Evolutionary conservation across 371 early-diverging fungal species (phyloP).

Genomic region (Ordospora colligata): DNA sequence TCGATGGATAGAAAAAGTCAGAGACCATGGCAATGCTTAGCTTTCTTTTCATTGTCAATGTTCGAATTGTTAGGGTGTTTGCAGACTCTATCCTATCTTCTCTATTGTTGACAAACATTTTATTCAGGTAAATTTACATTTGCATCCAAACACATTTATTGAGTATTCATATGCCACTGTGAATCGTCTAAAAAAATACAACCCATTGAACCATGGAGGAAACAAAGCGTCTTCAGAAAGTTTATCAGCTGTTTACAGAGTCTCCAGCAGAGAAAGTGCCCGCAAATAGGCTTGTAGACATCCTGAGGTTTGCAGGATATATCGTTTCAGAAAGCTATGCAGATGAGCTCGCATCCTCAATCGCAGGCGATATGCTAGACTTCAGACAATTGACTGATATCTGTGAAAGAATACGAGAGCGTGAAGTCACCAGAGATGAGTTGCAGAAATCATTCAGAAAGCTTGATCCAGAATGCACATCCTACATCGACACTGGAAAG

Average conservation of each 20-base stretch:
- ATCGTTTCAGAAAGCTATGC: conserved; percentile 10
- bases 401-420: conserved; percentile 14
- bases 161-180: no score
- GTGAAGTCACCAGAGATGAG: conserved; percentile 35
- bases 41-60: background rate
- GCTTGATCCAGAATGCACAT: conserved; percentile 41
- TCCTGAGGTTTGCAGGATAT: conserved; percentile 20
- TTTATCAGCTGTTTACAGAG: conserved; percentile 27
- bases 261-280: conserved; percentile 13
- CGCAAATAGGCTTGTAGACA: background rate
- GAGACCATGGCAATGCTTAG: conserved; percentile 60
- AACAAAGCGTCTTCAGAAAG: conserved; percentile 16
- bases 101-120: no score
- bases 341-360: background rate
- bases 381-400: conserved; percentile 6
- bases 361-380: background rate
- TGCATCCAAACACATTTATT: no score
- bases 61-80: no score
- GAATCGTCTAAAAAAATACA: background rate
- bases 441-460: conserved; percentile 39
- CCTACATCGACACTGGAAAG: conserved; percentile 30
- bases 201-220: conserved; percentile 18
- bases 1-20: conserved; percentile 92
- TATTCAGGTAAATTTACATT: no score
- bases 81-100: no score